Evolutionary conservation across 176 grass and related monocot genomes (phyloP), one percentile per base, ranked within the genome.

Genomic region (Elaeis guineensis): DNA sequence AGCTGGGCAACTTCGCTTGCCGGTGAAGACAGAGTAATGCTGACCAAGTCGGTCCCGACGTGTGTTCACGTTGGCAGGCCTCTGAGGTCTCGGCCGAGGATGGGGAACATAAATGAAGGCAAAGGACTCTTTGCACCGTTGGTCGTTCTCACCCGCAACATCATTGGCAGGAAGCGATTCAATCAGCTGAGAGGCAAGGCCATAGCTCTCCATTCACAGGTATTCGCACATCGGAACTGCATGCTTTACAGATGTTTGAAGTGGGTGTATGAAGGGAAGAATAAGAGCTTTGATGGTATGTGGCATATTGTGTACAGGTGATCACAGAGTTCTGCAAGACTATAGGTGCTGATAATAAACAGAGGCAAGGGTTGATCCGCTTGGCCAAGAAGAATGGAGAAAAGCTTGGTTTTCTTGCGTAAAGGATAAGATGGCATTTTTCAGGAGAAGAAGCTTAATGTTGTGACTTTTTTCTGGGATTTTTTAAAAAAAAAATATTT

Each of bases 251-350:
- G 35, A 39, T 3, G 35, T 12, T 12, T 44, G 35, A 9, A 12
- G 35, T 44, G 35, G 35, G 5, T 44, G 11, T 12, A 44, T 12
- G 11, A 14, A 44, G 35, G 35, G 11, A 44, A 44, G 35, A 60
- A n/a, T 6, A 17, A 60, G 23, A 19, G 16, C 18, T 64, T 4
- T 18, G 8, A 44, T 44, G 11, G 9, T 44, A 44, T 44, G 35
- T 44, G 35, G 35, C 14, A 14, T 44, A 23, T 50, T 17, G n/a
- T 2, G 17, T 22, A 18, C 78, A 97, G 93, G 81, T 98, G 49
- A 98, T 98, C 74, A 92, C 73, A 12, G 93, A 92, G 84, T 89
- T 98, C 85, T 98, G 87, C 81, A 92, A 83, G 77, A 89, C 87
- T 28, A 83, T 98, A 17, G 93, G 93, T 35, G 93, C 93, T 19